Evolutionary conservation across 1,284 basidiomycete species (phyloP), one percentile per base, ranked within the genome.

Genomic region (Ustilago esculenta): DNA sequence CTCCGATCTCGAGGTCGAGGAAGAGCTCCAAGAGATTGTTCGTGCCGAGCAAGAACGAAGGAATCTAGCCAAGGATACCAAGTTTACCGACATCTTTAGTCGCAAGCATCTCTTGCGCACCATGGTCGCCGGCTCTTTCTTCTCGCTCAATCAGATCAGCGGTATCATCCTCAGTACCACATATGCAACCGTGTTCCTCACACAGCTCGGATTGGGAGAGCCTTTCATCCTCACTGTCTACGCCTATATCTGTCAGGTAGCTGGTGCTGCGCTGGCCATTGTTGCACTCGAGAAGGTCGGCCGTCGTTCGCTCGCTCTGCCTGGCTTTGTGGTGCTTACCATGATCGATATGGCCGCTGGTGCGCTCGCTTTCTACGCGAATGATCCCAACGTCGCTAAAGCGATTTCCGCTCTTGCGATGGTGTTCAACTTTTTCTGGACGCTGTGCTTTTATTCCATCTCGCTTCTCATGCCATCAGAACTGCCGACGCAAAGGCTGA

Each of bases 381-480:
- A 33, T 29, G 20, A 53, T 12, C 36, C 53, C 11, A 33, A 47
- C 14, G 44, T 51, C 5, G 64, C 68, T 36, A 71, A 65, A 49
- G 57, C 67, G 6, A 69, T 76, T 24, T 70, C 72, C 15, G 73
- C 51, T 6, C 54, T 76, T 15, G 72, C 72, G 7, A 73, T 76
- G 68, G 36, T 71, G 21, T 76, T 76, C 67, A 76, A 76, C 50
- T 73, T 73, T 45, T 45, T 70, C 21, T 76, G 73, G 73, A 76
- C 73, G 29, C 54, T 67, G 10, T 69, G 59, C 54, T 76, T 76
- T 49, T 76, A 76, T 45, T 72, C 73, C 42, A 71, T 73, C 54
- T 73, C 71, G 47, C 39, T 76, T 49, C 53, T 76, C 25, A 66
- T 75, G 65, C 74, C 74, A 7, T 63, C 72, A 33, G 74, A 76